phyloP scores from a whole-genome alignment of 1,284 basidiomycete genomes.

The Cutaneotrichosporon arboriforme region DNA sequence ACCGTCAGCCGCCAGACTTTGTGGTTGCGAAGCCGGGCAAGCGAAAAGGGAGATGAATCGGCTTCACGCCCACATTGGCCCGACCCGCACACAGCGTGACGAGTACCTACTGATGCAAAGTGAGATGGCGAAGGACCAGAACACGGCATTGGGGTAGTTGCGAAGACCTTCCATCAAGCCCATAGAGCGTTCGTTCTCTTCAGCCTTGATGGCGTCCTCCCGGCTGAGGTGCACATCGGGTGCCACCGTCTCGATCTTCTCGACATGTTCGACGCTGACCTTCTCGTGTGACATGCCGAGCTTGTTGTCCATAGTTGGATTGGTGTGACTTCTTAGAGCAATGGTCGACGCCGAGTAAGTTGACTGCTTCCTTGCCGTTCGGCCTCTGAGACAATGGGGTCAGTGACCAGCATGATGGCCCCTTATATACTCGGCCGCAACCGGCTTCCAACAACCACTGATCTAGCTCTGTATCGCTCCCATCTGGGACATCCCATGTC shows the following conservation, averaged over 20 bases:
- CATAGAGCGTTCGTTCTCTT: slow-evolving; percentile 12
- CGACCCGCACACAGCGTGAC: no score
- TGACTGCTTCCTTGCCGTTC: no score
- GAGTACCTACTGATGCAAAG: slow-evolving; percentile 10
- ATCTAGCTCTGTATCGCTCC: no score
- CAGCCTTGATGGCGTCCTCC: slow-evolving; percentile 17
- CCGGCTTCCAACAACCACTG: no score
- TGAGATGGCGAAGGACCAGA: slow-evolving; percentile 19
- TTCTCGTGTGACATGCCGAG: not conserved
- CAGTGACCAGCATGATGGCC: no score
- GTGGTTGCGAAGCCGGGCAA: not conserved
- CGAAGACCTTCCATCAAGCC: slow-evolving; percentile 10
- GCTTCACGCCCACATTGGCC: no score
- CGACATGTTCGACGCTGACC: not conserved
- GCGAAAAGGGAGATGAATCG: not conserved
- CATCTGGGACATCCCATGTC: no score
- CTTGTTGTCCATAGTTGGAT: no score
- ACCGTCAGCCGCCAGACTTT: not conserved
- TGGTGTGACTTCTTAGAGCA: no score
- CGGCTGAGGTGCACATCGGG: not conserved
- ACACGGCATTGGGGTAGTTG: slow-evolving; percentile 16
- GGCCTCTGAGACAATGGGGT: no score
- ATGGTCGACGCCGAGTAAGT: no score
- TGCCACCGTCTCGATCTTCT: not conserved
- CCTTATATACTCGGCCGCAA: no score